Evolutionary conservation across 2,329 filamentous ascomycete genomes (phyloP), one percentile per base, ranked within the genome.

Genomic region (Pseudopithomyces chartarum): DNA sequence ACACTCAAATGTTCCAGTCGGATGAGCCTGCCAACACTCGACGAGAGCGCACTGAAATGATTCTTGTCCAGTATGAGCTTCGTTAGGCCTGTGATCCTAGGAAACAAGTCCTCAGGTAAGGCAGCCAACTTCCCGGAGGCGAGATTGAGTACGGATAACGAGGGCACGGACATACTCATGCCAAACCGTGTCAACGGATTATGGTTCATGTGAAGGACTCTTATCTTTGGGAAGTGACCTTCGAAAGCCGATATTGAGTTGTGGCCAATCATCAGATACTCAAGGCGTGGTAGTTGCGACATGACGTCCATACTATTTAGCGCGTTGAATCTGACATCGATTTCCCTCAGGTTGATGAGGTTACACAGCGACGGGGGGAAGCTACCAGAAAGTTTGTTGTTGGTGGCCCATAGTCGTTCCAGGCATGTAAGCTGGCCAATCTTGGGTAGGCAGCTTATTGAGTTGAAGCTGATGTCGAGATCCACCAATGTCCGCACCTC

Each of bases 171-270:
- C 33, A 85, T 82, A 46, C 85, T 86, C 40, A 99, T 85, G 65
- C 96, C 91, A 63, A 99, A 99, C 60, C 92, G 91, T 15, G 95
- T 98, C 60, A 99, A 87, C 0, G 95, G 95, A 70, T 97, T 98
- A 59, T 95, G 93, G 73, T 99, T 97, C 60, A 99, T 82, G 69
- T 94, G 91, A 54, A 99, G 81, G 38, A 90, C 88, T 55, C 92
- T 87, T 20, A 99, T 85, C 62, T 89, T 90, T 44, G 90, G 84
- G 69, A 99, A 99, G n/a, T 87, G 87, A 39, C 93, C 93, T 60
- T 90, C 88, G 69, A 98, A 98, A 47, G 90, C 89, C 0, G 93
- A 96, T 46, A 99, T 90, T 46, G 86, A 85, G 74, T 99, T 99
- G 81, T 99, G 94, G 44, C 96, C 94, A 34, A 94, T 90, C 57